Evolutionary conservation across 2,329 filamentous ascomycete genomes (phyloP).

Genomic region (Blastomyces parvus): DNA sequence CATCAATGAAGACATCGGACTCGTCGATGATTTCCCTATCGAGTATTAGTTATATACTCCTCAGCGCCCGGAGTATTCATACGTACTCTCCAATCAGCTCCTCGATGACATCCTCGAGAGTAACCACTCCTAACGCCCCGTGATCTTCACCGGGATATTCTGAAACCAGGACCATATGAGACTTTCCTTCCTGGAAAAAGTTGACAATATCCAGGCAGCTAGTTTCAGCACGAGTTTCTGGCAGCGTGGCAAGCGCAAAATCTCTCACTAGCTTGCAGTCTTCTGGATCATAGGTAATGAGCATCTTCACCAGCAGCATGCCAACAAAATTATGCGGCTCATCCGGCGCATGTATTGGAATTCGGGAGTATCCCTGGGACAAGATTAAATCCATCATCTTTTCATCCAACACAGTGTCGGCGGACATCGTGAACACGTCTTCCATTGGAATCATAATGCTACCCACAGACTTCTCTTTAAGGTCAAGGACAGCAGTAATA

Average conservation of each 20-base stretch:
- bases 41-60: constrained; percentile 11
- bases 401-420: constrained; percentile 86
- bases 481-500: constrained; percentile 88
- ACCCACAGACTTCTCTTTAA: constrained; percentile 92
- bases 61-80: background rate
- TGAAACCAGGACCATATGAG: constrained; percentile 95
- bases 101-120: constrained; percentile 95
- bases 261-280: constrained; percentile 79
- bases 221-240: constrained; percentile 88
- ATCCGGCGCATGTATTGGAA: constrained; percentile 82
- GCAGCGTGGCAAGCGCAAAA: constrained; percentile 84
- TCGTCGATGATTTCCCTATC: constrained; percentile 93
- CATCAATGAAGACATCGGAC: constrained; percentile 95
- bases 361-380: constrained; percentile 87
- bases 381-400: constrained; percentile 89
- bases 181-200: constrained; percentile 99
- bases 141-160: constrained; percentile 82
- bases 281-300: constrained; percentile 97
- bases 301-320: constrained; percentile 96
- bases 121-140: constrained; percentile 87
- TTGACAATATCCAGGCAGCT: constrained; percentile 98
- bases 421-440: constrained; percentile 94
- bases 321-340: constrained; percentile 84
- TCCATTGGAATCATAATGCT: constrained; percentile 98
- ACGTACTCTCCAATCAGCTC: constrained; percentile 94